Base-by-base conservation (phyloP, 2,329 filamentous ascomycete species). In the Sporothrix pseudoabietina region DNA sequence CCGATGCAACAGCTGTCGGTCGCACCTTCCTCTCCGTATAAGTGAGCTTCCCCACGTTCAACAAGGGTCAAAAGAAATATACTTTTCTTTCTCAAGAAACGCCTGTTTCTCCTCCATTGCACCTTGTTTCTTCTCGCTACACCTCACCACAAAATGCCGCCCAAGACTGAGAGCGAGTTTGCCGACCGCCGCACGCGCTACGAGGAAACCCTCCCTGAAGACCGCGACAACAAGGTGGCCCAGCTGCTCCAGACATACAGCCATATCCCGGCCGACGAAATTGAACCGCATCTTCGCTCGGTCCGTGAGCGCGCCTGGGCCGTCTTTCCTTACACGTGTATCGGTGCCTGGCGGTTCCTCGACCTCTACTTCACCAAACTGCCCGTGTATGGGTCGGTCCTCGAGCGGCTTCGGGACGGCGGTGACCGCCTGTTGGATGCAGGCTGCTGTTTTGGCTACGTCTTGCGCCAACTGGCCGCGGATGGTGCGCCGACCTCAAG, bases 371-470 rank as follows among this genome's bases (percentile, higher is more conserved):
- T 83, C 41, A 76, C 78, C 26, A 72, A 74, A 22, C 78, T 79
- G 41, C 79, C 80, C 1, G 59, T 76, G 14, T 82, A 83, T 76
- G 73, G 76, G 1, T 75, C 73, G 1, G 73, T 82, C 10, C 68
- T 83, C 6, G 70, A 75, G 7, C 79, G 77, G 32, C 75, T 81
- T 6, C 47, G 47, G 30, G 75, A 78, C n/a, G 39, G 65, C 14
- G 80, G 79, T 19, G 78, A 76, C 1, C 77, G 66, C 1, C 72
- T 81, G 19, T 78, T 85, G 22, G 84, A 85, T 71, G 79, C 82
- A 71, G 83, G 82, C 9, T 85, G 83, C 78, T 84, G 83, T 75
- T 81, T 85, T 72, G 83, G 82, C 12, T 82, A 85, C 61, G 82
- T 83, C 55, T 79, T 85, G 63, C 82, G 84, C 26, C 82, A 83